These are phyloP conservation scores for Mycocentrospora acerina DNA, from an alignment of 2,329 filamentous ascomycete species.

Conservation along the genomic window DNA sequence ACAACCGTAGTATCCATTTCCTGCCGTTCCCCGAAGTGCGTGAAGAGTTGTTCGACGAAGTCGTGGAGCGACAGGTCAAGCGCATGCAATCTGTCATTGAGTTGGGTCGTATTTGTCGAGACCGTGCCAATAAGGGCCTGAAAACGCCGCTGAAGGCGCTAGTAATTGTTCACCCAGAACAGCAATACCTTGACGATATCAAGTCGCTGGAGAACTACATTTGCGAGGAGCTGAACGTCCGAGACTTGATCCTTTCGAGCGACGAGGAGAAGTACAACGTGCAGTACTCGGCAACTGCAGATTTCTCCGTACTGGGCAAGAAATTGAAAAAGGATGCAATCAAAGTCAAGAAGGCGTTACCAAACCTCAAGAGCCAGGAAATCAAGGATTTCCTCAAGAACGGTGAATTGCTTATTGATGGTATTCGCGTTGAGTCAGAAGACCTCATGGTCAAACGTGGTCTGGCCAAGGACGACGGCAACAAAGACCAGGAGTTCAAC, in stretches of 20 bases:
- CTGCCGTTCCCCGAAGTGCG: conserved; percentile 85
- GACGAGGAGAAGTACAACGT: conserved; percentile 93
- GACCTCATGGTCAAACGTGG: conserved; percentile 83
- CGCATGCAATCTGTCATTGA: conserved; percentile 98
- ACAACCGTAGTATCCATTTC: conserved; percentile 89
- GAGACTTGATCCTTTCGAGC: conserved; percentile 77
- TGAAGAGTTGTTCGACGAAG: conserved; percentile 81
- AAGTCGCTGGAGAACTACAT: conserved; percentile 86
- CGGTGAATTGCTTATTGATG: conserved; percentile 78
- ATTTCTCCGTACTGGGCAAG: conserved; percentile 94
- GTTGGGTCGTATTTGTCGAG: conserved; percentile 80
- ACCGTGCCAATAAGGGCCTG: conserved; percentile 78
- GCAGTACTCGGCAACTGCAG: conserved; percentile 83
- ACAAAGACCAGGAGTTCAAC: conserved; percentile 78
- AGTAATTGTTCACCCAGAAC: conserved; percentile 82
- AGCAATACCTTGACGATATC: conserved; percentile 82
- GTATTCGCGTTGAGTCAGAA: conserved; percentile 77
- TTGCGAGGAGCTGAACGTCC: conserved; percentile 86
- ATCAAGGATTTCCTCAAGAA: conserved; percentile 75
- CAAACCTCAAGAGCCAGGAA: conserved; percentile 73
- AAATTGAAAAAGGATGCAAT: conserved; percentile 95
- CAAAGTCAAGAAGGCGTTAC: conserved; percentile 88
- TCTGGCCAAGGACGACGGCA: conserved; percentile 70
- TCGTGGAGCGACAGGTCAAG: conserved; percentile 80
- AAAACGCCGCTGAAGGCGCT: conserved; percentile 91